phyloP scores from a whole-genome alignment of 768 basidiomycete genomes.

The Boletus insuetus region DNA sequence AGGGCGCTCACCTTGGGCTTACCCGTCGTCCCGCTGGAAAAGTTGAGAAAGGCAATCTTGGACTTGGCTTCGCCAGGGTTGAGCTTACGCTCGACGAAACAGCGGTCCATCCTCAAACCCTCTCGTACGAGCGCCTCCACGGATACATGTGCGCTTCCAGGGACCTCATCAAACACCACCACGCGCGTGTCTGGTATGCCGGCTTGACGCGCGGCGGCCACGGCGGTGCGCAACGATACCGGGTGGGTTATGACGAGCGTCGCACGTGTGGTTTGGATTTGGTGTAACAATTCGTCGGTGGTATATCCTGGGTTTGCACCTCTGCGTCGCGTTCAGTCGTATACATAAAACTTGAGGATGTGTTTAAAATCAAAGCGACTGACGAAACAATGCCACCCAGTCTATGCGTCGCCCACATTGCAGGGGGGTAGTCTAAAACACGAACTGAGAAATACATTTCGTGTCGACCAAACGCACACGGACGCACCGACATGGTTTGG shows the following conservation, averaged over 20 bases:
- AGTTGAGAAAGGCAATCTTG: conserved; percentile 63
- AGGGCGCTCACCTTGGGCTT: conserved; percentile 28
- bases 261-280: conserved; percentile 28
- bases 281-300: conserved; percentile 30
- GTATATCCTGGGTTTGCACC: conserved; percentile 38
- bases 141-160: conserved; percentile 22
- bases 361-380: conserved; percentile 17
- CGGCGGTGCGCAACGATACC: conserved; percentile 24
- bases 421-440: conserved; percentile 52
- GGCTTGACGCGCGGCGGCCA: conserved; percentile 28
- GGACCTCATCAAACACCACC: conserved; percentile 22
- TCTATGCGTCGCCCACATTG: conserved; percentile 59
- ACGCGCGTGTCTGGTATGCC: conserved; percentile 32
- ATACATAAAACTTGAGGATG: neutral
- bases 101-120: conserved; percentile 31
- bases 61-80: conserved; percentile 56
- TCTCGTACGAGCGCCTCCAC: conserved; percentile 51
- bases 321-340: conserved; percentile 10
- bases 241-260: conserved; percentile 33
- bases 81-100: conserved; percentile 47
- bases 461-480: neutral
- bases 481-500: conserved; percentile 59
- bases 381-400: conserved; percentile 60
- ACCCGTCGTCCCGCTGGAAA: conserved; percentile 78
- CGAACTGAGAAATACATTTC: neutral